A percentile compares a stretch with the other conserved stretches of the same genome.
These are phyloP conservation scores for Cryphonectria parasitica DNA, from an alignment of 2,329 filamentous ascomycete species.

Conservation along the genomic window DNA sequence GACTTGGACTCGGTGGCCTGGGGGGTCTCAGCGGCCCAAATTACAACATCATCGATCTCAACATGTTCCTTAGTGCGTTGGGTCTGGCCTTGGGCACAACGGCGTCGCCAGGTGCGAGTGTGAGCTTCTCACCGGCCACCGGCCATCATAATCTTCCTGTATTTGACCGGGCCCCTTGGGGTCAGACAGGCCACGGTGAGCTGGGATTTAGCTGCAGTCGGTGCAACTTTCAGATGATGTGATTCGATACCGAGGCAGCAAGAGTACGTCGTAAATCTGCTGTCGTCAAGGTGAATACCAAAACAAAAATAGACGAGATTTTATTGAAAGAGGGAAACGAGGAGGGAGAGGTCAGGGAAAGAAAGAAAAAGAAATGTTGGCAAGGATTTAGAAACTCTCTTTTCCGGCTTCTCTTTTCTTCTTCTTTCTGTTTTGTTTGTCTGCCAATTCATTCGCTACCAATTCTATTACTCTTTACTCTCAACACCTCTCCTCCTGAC, in stretches of 20 bases:
- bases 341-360: too few species aligned
- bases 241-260: not conserved
- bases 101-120: not conserved
- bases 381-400: not conserved
- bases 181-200: slow-evolving; percentile 4
- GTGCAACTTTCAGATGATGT: slow-evolving; percentile 17
- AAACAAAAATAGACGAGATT: not conserved
- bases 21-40: not conserved
- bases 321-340: too few species aligned
- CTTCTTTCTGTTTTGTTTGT: not conserved
- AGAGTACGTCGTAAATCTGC: not conserved
- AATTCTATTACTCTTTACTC: slow-evolving; percentile 27
- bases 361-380: not conserved
- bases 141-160: not conserved
- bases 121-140: not conserved
- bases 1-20: not conserved
- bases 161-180: not conserved
- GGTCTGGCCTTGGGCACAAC: slow-evolving; percentile 5
- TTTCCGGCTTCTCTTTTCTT: not conserved
- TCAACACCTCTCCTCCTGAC: slow-evolving; percentile 15
- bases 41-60: slow-evolving; percentile 15
- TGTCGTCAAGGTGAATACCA: not conserved
- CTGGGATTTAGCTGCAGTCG: slow-evolving; percentile 16
- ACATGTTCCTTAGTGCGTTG: slow-evolving; percentile 20
- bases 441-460: slow-evolving; percentile 8